phyloP scores from a whole-genome alignment of 345 rosid genomes.

The Eucalyptus erythrocorys region DNA sequence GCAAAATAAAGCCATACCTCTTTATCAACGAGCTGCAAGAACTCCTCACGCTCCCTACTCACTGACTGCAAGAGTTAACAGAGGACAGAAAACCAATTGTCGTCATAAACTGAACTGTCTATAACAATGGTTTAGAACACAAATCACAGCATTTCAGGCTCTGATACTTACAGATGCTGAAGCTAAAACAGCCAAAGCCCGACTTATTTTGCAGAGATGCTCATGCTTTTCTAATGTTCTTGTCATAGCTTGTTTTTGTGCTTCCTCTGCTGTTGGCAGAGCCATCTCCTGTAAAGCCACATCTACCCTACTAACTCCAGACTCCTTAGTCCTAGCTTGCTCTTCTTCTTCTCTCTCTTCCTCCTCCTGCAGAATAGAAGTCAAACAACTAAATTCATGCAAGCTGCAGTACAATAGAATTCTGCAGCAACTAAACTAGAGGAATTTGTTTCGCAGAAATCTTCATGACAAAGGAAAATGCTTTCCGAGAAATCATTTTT shows the following conservation, averaged over 20 bases:
- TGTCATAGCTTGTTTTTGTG: conserved; percentile 63
- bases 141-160: not conserved
- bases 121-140: not conserved
- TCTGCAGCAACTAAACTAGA: not conserved
- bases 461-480: not conserved
- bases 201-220: conserved; percentile 76
- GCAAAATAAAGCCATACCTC: conserved; percentile 40
- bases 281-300: conserved; percentile 76
- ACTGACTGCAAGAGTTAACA: conserved; percentile 56
- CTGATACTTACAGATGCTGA: conserved; percentile 73
- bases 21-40: conserved; percentile 71
- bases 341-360: conserved; percentile 80
- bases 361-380: conserved; percentile 47
- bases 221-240: conserved; percentile 63
- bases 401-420: not conserved
- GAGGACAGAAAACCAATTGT: not conserved
- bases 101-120: not conserved
- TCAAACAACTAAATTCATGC: not conserved
- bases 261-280: conserved; percentile 48
- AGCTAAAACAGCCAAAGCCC: conserved; percentile 82
- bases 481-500: not conserved
- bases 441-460: fast-evolving
- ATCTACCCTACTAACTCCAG: conserved; percentile 46
- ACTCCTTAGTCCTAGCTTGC: conserved; percentile 46
- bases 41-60: conserved; percentile 80